Conservation (phyloP, 257 asterid species). For the Solanum tarijense region DNA sequence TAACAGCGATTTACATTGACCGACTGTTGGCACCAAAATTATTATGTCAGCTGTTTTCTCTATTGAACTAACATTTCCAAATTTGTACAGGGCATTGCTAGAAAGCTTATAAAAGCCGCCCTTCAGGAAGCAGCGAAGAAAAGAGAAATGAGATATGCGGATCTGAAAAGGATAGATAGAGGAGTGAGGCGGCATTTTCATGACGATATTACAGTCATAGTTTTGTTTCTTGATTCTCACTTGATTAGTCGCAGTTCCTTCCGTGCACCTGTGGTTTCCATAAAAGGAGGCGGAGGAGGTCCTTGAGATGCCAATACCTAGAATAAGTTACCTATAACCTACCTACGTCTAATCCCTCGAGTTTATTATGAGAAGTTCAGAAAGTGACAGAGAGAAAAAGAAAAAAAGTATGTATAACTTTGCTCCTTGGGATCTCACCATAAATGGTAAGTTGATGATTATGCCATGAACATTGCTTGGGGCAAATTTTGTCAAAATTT, state of each 20-base stretch:
- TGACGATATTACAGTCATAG: conserved; percentile 69
- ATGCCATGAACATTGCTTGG: conserved; percentile 30
- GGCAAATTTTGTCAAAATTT: neutral
- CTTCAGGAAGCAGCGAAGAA: conserved; percentile 61
- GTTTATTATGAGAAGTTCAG: conserved; percentile 1
- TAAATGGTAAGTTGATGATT: conserved; percentile 26
- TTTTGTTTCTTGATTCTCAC: conserved; percentile 47
- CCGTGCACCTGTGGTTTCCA: conserved; percentile 31
- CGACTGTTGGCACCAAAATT: neutral
- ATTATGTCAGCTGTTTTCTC: neutral
- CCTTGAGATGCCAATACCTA: conserved; percentile 21
- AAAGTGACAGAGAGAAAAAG: neutral
- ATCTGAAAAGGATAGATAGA: conserved; percentile 50
- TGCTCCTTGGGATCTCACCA: conserved; percentile 12
- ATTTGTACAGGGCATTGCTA: conserved; percentile 61
- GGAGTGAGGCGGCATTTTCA: conserved; percentile 79
- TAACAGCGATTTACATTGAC: neutral
- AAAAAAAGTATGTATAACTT: conserved; percentile 11
- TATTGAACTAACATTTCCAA: neutral
- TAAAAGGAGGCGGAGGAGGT: conserved; percentile 40
- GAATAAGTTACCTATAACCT: neutral
- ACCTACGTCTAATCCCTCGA: neutral
- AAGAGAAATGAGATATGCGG: conserved; percentile 67
- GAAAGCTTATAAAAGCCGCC: conserved; percentile 52
- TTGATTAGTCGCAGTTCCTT: conserved; percentile 36